A percentile compares a stretch with the other conserved stretches of the same genome.
Evolutionary conservation across 2,329 filamentous ascomycete species (phyloP).

Genomic region (Talaromyces verruculosus): DNA sequence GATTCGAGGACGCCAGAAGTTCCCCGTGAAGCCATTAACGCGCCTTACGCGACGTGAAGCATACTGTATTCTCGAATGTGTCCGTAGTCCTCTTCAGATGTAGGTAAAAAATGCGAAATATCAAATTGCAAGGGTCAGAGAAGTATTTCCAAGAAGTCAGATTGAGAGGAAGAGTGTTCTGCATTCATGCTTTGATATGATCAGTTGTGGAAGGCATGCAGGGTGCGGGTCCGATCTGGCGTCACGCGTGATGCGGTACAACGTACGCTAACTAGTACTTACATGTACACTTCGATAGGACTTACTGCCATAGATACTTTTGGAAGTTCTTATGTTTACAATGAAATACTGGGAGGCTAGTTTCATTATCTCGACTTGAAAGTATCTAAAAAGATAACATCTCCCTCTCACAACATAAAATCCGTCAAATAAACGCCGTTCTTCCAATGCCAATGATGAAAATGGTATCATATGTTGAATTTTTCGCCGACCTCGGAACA

Average conservation of each 20-base stretch:
- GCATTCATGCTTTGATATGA: not conserved
- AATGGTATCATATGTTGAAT: slow-evolving; percentile 52
- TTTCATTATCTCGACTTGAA: slow-evolving; percentile 12
- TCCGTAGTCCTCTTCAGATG: not conserved
- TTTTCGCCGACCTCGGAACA: slow-evolving; percentile 42
- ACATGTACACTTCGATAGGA: not conserved
- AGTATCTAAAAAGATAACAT: not conserved
- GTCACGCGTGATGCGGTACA: slow-evolving; percentile 18
- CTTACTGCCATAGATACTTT: not conserved
- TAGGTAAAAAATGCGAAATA: too few relatives aligned
- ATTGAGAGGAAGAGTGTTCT: not conserved
- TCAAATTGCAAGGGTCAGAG: not conserved
- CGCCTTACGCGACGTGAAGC: slow-evolving; percentile 27
- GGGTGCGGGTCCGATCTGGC: slow-evolving; percentile 14
- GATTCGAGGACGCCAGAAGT: slow-evolving; percentile 35
- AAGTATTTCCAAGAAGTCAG: not conserved
- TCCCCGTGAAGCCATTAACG: slow-evolving; percentile 40
- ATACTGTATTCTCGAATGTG: slow-evolving; percentile 24
- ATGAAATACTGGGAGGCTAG: not conserved
- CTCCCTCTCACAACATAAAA: not conserved
- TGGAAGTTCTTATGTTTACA: not conserved
- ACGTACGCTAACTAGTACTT: not conserved
- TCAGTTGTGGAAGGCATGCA: not conserved
- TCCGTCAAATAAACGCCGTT: slow-evolving; percentile 37
- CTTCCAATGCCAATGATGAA: slow-evolving; percentile 42